phyloP scores from a whole-genome alignment of 495 filamentous ascomycete species.

The Durotheca rogersii region DNA sequence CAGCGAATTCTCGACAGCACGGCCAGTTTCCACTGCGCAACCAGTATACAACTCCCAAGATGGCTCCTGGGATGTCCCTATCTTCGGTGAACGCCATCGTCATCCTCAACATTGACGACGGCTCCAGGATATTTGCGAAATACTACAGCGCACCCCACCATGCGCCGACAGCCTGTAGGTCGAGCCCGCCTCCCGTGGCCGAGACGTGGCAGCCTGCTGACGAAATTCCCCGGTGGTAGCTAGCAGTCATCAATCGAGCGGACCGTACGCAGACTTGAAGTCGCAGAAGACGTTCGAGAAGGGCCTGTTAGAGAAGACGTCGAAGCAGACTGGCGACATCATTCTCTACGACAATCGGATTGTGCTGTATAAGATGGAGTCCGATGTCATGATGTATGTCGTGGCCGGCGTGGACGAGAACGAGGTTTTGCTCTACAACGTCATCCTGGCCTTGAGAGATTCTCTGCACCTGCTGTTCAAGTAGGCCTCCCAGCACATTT shows the following conservation, averaged over 20 bases:
- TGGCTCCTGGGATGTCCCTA: constrained; percentile 68
- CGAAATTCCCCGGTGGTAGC: constrained; percentile 15
- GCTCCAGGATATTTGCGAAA: constrained; percentile 87
- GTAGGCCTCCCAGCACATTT: constrained; percentile 50
- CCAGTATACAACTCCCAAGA: constrained; percentile 27
- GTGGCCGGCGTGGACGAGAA: constrained; percentile 92
- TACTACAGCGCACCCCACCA: constrained; percentile 91
- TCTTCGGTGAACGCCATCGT: constrained; percentile 93
- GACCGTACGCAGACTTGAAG: constrained; percentile 87
- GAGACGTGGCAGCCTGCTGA: constrained; percentile 3
- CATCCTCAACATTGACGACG: constrained; percentile 83
- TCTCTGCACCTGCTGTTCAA: constrained; percentile 89
- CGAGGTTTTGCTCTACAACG: constrained; percentile 93
- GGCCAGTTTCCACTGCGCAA: not conserved
- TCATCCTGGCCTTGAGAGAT: constrained; percentile 84
- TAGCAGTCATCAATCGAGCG: constrained; percentile 39
- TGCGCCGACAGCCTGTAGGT: constrained; percentile 51
- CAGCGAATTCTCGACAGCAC: constrained; percentile 6
- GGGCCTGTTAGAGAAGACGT: constrained; percentile 91
- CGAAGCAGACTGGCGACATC: constrained; percentile 91
- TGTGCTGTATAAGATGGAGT: constrained; percentile 96
- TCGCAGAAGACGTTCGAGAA: constrained; percentile 96
- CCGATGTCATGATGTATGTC: constrained; percentile 95
- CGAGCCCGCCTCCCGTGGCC: not conserved
- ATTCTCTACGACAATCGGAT: constrained; percentile 94